These are phyloP conservation scores for Simmondsia chinensis DNA, from an alignment of 148 eudicot genomes.

Conservation along the genomic window DNA sequence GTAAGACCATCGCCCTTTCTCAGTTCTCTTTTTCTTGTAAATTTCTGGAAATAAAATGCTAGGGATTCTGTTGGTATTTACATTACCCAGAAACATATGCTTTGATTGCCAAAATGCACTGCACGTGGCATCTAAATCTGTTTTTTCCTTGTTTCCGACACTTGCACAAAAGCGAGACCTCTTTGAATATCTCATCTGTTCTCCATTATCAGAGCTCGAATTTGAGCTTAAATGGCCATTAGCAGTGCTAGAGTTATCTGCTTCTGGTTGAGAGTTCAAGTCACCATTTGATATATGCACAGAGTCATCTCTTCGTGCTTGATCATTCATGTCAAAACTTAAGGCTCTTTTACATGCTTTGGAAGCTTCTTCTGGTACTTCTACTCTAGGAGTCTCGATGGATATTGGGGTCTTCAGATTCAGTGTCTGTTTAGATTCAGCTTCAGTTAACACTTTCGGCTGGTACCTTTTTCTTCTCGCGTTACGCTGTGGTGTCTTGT, in stretches of 20 bases:
- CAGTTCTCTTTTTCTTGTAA: constrained; percentile 62
- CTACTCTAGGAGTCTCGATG: constrained; percentile 17
- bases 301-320: constrained; percentile 24
- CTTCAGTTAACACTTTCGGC: constrained; percentile 53
- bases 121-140: constrained; percentile 16
- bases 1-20: constrained; percentile 25
- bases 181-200: constrained; percentile 36
- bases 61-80: constrained; percentile 12
- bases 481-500: constrained; percentile 30
- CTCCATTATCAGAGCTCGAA: constrained; percentile 26
- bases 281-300: constrained; percentile 4
- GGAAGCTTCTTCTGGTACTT: constrained; percentile 24
- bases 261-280: constrained; percentile 11
- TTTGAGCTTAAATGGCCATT: constrained; percentile 31
- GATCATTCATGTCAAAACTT: constrained; percentile 47
- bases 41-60: constrained; percentile 38
- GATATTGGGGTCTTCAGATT: constrained; percentile 21
- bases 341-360: constrained; percentile 53
- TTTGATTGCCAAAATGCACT: constrained; percentile 25
- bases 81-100: constrained; percentile 12
- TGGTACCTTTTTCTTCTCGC: constrained; percentile 42
- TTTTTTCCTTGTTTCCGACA: no score
- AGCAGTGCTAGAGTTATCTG: constrained; percentile 10
- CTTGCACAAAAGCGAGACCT: constrained; percentile 24
- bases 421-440: constrained; percentile 22